Evolutionary conservation across 2,329 filamentous ascomycete genomes (phyloP).

Genomic region (Cordyceps javanica): DNA sequence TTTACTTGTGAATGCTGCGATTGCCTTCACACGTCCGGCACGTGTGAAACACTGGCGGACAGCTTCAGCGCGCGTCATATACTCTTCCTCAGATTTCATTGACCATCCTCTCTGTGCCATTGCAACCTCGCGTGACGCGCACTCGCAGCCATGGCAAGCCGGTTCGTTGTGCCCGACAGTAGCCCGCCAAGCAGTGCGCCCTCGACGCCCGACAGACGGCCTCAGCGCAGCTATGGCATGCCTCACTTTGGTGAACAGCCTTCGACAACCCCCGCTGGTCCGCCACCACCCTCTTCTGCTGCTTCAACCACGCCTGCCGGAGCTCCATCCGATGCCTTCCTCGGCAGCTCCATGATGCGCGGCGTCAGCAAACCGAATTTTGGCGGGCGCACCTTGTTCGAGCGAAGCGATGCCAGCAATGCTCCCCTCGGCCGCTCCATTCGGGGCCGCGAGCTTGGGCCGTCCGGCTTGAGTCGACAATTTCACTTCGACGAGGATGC

Average conservation of each 20-base stretch:
- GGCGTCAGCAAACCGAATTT: conserved; percentile 34
- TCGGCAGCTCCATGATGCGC: conserved; percentile 49
- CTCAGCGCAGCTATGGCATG: conserved; percentile 26
- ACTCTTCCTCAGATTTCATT: not conserved
- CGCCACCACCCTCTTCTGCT: conserved; percentile 45
- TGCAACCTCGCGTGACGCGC: not conserved
- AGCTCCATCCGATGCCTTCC: conserved; percentile 47
- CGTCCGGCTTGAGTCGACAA: conserved; percentile 45
- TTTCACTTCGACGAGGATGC: conserved; percentile 30
- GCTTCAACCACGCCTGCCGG: conserved; percentile 52
- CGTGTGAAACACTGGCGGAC: conserved; percentile 2
- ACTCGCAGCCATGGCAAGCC: conserved; percentile 31
- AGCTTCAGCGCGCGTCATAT: not conserved
- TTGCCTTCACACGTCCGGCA: not conserved
- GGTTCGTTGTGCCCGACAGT: conserved; percentile 38
- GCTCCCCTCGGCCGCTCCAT: conserved; percentile 45
- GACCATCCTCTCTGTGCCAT: not conserved
- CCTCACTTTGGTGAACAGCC: conserved; percentile 39
- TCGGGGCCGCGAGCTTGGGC: conserved; percentile 35
- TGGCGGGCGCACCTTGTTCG: conserved; percentile 33
- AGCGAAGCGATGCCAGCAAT: conserved; percentile 29
- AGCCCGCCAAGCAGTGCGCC: conserved; percentile 38
- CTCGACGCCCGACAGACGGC: conserved; percentile 42
- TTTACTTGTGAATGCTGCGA: not conserved
- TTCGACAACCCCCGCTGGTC: conserved; percentile 48